Percentiles rank a stretch among this genome's conserved stretches.
phyloP scores from a whole-genome alignment of 1,139 yeast genomes.

The Suhomyces panamericanus region DNA sequence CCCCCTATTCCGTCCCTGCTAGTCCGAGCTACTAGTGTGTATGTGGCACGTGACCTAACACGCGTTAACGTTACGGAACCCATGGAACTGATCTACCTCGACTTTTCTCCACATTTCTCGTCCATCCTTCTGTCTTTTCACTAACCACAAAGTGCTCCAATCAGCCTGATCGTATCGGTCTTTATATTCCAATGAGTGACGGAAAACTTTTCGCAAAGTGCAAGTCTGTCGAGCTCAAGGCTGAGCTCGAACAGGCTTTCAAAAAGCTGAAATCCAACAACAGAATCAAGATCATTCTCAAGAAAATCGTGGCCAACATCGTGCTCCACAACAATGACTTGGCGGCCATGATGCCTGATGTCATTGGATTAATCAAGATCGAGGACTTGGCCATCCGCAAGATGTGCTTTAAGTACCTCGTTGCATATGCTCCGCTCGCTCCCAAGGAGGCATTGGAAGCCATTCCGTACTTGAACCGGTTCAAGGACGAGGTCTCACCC shows the following conservation, averaged over 20 bases:
- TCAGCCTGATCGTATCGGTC: not conserved
- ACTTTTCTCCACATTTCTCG: not conserved
- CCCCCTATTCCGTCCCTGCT: no score
- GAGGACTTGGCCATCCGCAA: slow-evolving; percentile 75
- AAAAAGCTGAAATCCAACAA: slow-evolving; percentile 51
- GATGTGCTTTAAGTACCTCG: slow-evolving; percentile 61
- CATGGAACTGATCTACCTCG: not conserved
- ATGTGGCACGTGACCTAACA: not conserved
- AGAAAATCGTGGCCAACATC: slow-evolving; percentile 79
- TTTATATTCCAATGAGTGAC: slow-evolving; percentile 38
- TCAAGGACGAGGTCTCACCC: slow-evolving; percentile 41
- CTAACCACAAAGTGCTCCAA: not conserved
- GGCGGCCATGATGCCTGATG: slow-evolving; percentile 64
- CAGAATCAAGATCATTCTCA: slow-evolving; percentile 61
- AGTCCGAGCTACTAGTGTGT: no score
- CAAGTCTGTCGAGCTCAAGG: slow-evolving; percentile 55
- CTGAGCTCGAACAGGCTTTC: slow-evolving; percentile 55
- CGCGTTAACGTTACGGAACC: slow-evolving; percentile 1
- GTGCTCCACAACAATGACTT: slow-evolving; percentile 82
- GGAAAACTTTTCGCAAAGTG: slow-evolving; percentile 43
- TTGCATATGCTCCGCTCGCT: slow-evolving; percentile 55
- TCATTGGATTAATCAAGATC: slow-evolving; percentile 57
- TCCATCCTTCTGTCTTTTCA: not conserved
- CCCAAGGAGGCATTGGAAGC: slow-evolving; percentile 59
- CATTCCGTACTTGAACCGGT: slow-evolving; percentile 56